Conservation (phyloP, 768 basidiomycete species). For the Boletus subparvulus region DNA sequence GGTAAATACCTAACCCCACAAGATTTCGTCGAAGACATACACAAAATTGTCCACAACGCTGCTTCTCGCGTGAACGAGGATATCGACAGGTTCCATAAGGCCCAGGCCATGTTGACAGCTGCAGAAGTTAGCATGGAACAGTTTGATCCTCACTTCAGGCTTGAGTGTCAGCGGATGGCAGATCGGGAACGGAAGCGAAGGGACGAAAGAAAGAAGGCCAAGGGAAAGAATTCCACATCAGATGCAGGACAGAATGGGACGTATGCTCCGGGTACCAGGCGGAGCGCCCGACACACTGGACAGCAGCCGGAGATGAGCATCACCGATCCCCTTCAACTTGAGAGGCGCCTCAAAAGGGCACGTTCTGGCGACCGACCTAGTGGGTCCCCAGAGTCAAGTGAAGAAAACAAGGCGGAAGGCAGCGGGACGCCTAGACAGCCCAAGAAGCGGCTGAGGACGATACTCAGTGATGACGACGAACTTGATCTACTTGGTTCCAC, state of each 20-base stretch:
- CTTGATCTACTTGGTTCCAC: constrained; percentile 39
- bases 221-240: constrained; percentile 23
- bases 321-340: constrained; percentile 73
- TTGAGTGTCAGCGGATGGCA: constrained; percentile 90
- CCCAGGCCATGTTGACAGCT: constrained; percentile 87
- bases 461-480: constrained; percentile 46
- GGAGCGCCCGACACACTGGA: constrained; percentile 75
- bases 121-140: constrained; percentile 83
- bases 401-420: constrained; percentile 46
- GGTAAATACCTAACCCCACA: constrained; percentile 84
- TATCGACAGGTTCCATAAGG: constrained; percentile 71
- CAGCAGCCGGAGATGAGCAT: constrained; percentile 67
- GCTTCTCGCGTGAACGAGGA: constrained; percentile 59
- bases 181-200: constrained; percentile 66
- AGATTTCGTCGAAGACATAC: constrained; percentile 82
- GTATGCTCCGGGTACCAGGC: constrained; percentile 53
- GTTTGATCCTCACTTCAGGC: constrained; percentile 72
- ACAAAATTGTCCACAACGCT: constrained; percentile 79
- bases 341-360: constrained; percentile 72
- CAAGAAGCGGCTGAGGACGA: constrained; percentile 54
- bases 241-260: constrained; percentile 31
- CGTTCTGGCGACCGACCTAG: constrained; percentile 56
- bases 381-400: constrained; percentile 44
- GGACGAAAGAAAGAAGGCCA: constrained; percentile 47
- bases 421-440: constrained; percentile 40